Conservation (phyloP, 768 basidiomycete genomes). For the Lepiota brunneoincarnata region DNA sequence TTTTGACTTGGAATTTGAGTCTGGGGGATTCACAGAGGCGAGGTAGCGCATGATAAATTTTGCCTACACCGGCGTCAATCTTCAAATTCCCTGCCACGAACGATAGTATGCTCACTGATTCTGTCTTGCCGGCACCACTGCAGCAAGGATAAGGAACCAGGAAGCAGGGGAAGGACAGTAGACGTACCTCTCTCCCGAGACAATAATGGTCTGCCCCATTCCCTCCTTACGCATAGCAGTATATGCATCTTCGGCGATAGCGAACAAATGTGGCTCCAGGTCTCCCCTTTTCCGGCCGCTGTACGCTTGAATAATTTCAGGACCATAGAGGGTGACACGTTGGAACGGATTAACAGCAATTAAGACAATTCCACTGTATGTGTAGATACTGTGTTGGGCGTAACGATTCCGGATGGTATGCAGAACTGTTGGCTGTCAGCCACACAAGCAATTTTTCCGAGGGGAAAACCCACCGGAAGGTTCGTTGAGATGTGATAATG, state of each 20-base stretch:
- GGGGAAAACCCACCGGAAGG: conserved; percentile 70
- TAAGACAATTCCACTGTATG: conserved; percentile 97
- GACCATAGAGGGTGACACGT: conserved; percentile 94
- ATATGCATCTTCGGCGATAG: conserved; percentile 98
- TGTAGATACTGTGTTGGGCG: conserved; percentile 96
- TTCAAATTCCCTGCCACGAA: neutral
- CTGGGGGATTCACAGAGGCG: conserved; percentile 91
- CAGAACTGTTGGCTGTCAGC: conserved; percentile 54
- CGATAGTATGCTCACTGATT: conserved; percentile 61
- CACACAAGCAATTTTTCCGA: neutral
- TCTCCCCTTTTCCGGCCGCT: conserved; percentile 90
- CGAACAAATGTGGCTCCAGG: conserved; percentile 96
- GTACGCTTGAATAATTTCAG: conserved; percentile 97
- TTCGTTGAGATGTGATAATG: conserved; percentile 96
- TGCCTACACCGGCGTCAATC: conserved; percentile 45
- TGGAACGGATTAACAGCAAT: conserved; percentile 99
- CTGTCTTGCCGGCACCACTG: conserved; percentile 99
- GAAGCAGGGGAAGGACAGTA: conserved; percentile 12
- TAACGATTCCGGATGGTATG: conserved; percentile 98
- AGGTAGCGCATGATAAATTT: conserved; percentile 99
- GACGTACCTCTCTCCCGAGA: conserved; percentile 91
- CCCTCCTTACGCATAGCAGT: conserved; percentile 94
- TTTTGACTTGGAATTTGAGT: conserved; percentile 55
- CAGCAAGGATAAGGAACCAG: conserved; percentile 16
- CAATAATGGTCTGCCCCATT: conserved; percentile 97